Base-by-base conservation (phyloP, 352 stramenopile species). In the Elongisporangium prolatum region DNA sequence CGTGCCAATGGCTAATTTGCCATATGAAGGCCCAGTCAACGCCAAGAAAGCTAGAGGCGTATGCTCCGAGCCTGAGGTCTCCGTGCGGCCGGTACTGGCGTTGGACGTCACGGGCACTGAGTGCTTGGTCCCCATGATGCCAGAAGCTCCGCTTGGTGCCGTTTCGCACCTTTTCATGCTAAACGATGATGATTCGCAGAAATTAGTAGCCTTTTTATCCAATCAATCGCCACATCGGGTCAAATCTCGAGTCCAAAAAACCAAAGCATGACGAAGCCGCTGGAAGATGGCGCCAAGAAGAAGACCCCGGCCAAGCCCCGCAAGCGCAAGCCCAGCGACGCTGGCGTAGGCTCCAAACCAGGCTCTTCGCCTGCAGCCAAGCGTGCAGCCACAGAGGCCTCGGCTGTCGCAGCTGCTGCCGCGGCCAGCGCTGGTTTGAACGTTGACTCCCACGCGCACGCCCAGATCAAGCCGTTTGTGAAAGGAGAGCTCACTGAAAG, bases 401-500 rank as follows among this genome's bases (percentile, higher is more conserved):
- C 38, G 10, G 58, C 21, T 47, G 56, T 21, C n/a, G 22, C 2
- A 3, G 13, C n/a, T 17, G 38, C 55, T 4, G 51, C n/a, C 5
- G 55, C 34, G 3, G 67, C 57, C 21, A 62, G 59, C 48, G 56
- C 44, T 0, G 37, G 47, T 20, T 34, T 18, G 1, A 65, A 74
- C 13, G n/a, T 48, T 9, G 38, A 73, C 3, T 22, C 11, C 28
- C 37, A 47, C 5, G 57, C 57, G 11, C 58, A 68, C n/a, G 38
- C 52, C 7, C 63, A 67, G 14, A 57, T 86, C 40, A 95, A 95
- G 64, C 85, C 85, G 4, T 90, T 93, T 48, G 68, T 88, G 18
- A 80, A 82, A 37, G 86, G 86, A 7, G 86, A 93, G 57, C 66
- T 95, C 37, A 64, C 78, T 10, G 83, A 95, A 21, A 95, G 80